Evolutionary conservation across 1,284 basidiomycete species (phyloP).

Genomic region (Gomphus bonarii): DNA sequence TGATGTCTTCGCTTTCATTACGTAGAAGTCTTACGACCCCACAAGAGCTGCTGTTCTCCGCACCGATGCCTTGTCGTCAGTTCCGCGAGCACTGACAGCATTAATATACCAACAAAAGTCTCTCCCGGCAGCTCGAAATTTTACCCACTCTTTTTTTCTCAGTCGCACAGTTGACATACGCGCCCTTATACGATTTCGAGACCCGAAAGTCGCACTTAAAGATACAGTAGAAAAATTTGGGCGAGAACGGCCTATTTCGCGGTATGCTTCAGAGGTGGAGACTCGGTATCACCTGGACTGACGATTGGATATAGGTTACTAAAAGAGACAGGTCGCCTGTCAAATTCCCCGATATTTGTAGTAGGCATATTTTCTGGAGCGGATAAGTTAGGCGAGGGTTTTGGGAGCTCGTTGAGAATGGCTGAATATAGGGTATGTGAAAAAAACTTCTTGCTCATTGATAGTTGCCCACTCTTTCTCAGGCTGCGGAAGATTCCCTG

Average conservation of each 20-base stretch:
- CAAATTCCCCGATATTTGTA: slow-evolving; percentile 86
- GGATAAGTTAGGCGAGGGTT: slow-evolving; percentile 90
- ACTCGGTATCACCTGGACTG: background rate
- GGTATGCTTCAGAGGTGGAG: slow-evolving; percentile 31
- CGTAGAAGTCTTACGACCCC: slow-evolving; percentile 27
- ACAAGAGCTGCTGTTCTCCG: slow-evolving; percentile 45
- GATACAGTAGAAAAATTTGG: slow-evolving; percentile 72
- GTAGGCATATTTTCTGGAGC: slow-evolving; percentile 88
- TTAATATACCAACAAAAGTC: slow-evolving; percentile 73
- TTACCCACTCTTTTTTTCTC: slow-evolving; percentile 81
- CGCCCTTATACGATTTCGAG: slow-evolving; percentile 79
- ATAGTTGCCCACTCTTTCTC: slow-evolving; percentile 9
- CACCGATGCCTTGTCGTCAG: slow-evolving; percentile 65
- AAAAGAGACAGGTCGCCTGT: slow-evolving; percentile 85
- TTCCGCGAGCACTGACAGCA: slow-evolving; percentile 68
- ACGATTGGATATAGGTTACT: slow-evolving; percentile 46
- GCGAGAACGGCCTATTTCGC: slow-evolving; percentile 63
- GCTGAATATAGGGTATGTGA: slow-evolving; percentile 80
- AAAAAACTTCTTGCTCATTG: background rate
- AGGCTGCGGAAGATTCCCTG: slow-evolving; percentile 82
- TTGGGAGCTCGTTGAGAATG: slow-evolving; percentile 90
- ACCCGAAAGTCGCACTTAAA: slow-evolving; percentile 74
- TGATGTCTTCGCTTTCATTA: background rate
- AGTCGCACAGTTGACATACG: slow-evolving; percentile 74
- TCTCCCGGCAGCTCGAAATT: slow-evolving; percentile 67